These are phyloP conservation scores for Dioszegia hungarica DNA, from an alignment of 768 basidiomycete genomes.

Conservation along the genomic window DNA sequence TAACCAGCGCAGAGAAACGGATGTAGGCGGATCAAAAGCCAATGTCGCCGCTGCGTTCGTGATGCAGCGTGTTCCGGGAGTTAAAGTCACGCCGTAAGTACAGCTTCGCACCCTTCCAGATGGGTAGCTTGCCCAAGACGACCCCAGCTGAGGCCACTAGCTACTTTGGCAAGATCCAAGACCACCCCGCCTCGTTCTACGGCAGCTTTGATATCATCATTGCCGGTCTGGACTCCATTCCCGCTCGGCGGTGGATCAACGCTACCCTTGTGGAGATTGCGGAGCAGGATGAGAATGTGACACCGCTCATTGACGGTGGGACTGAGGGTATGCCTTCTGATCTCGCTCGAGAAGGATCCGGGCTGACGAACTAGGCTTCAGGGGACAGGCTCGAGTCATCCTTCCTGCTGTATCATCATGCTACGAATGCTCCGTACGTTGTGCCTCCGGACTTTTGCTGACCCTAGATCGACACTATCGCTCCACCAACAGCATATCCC, in stretches of 20 bases:
- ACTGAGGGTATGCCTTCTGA: slow-evolving; percentile 86
- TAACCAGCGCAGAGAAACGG: slow-evolving; percentile 49
- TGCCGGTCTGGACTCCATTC: slow-evolving; percentile 94
- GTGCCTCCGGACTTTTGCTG: background rate
- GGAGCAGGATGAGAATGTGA: slow-evolving; percentile 89
- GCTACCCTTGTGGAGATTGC: slow-evolving; percentile 77
- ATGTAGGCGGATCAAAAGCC: slow-evolving; percentile 92
- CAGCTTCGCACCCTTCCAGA: background rate
- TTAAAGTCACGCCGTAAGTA: slow-evolving; percentile 91
- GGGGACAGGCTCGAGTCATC: slow-evolving; percentile 95
- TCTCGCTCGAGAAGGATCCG: no score
- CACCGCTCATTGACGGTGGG: slow-evolving; percentile 95
- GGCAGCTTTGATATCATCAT: slow-evolving; percentile 95
- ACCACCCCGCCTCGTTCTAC: slow-evolving; percentile 92
- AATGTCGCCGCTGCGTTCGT: slow-evolving; percentile 91
- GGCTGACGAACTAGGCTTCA: slow-evolving; percentile 69
- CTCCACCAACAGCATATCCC: slow-evolving; percentile 92
- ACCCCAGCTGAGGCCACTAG: slow-evolving; percentile 53
- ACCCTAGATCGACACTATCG: slow-evolving; percentile 76
- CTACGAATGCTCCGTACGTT: slow-evolving; percentile 78
- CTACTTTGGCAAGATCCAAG: slow-evolving; percentile 96
- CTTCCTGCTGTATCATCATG: slow-evolving; percentile 91
- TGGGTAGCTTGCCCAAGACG: no score
- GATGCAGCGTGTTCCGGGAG: slow-evolving; percentile 92
- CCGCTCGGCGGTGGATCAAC: slow-evolving; percentile 97